Percentiles rank a stretch among this genome's conserved stretches.
Conservation (phyloP, 352 stramenopile genomes). For the Phytophthora pini region DNA sequence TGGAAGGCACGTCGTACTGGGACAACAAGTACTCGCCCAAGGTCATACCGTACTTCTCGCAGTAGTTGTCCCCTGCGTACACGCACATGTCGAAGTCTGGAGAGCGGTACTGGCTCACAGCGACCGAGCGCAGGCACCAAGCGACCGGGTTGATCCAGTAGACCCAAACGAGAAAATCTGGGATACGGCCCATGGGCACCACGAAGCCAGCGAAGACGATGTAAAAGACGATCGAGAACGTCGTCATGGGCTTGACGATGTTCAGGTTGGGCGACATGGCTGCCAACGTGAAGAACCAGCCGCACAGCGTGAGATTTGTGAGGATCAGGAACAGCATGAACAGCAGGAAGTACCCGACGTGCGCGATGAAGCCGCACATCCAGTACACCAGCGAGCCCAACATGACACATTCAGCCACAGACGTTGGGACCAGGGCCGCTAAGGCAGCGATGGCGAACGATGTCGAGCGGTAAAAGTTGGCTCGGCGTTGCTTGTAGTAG, state of each 20-base stretch:
- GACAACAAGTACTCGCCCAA: conserved; percentile 40
- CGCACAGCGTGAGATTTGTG: conserved; percentile 21
- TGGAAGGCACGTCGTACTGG: conserved; percentile 34
- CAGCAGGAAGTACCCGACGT: conserved; percentile 3
- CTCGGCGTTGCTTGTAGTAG: conserved; percentile 83
- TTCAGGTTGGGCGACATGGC: conserved; percentile 32
- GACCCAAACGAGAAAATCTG: conserved; percentile 50
- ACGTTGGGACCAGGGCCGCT: conserved; percentile 23
- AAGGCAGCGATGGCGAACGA: conserved; percentile 53
- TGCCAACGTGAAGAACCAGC: conserved; percentile 39
- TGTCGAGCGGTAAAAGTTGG: conserved; percentile 84
- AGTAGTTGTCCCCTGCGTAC: conserved; percentile 34
- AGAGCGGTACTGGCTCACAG: conserved; percentile 45
- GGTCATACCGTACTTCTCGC: conserved; percentile 27
- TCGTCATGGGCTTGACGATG: conserved; percentile 37
- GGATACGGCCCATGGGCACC: conserved; percentile 26
- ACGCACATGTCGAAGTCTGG: conserved; percentile 31
- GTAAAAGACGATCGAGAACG: conserved; percentile 33
- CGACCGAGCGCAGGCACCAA: conserved; percentile 45
- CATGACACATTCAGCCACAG: conserved; percentile 52
- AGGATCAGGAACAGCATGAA: conserved; percentile 22
- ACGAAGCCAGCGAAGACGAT: conserved; percentile 37
- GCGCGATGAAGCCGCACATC: conserved; percentile 71
- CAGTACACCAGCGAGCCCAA: conserved; percentile 89
- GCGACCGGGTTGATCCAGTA: conserved; percentile 65